Conservation (phyloP, 2,329 filamentous ascomycete species). For the Fusarium fujikuroi region DNA sequence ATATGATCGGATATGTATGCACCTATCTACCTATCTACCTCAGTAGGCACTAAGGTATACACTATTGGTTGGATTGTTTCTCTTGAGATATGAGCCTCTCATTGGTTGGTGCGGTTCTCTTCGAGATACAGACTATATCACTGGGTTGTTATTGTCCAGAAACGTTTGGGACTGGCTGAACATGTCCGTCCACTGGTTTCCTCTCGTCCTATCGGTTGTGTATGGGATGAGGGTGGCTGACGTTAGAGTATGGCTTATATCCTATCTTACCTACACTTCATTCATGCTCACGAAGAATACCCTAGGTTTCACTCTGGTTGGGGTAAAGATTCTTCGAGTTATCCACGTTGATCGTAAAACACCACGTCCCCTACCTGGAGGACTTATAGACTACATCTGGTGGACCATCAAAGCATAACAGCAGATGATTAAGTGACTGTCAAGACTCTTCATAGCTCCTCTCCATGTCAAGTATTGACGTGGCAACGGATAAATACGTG, state of each 20-base stretch:
- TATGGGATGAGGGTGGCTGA: neutral
- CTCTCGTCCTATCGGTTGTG: neutral
- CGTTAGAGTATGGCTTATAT: neutral
- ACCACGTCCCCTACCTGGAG: neutral
- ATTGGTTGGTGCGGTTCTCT: conserved; percentile 4
- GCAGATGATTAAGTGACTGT: neutral
- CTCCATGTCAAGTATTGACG: neutral
- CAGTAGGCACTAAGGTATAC: neutral
- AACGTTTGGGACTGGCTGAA: neutral
- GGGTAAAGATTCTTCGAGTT: neutral
- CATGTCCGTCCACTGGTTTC: neutral
- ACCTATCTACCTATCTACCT: neutral
- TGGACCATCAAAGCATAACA: neutral
- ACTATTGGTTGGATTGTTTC: conserved; percentile 1
- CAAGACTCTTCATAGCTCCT: neutral
- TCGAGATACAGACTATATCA: neutral
- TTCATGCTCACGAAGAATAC: neutral
- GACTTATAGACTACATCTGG: neutral
- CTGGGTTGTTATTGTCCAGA: neutral
- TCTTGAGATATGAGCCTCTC: conserved; percentile 1
- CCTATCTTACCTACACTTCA: neutral
- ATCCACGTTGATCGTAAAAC: neutral
- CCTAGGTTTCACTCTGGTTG: neutral
- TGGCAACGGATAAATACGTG: conserved; percentile 1
- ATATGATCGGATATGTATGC: neutral